A percentile compares a stretch with the other conserved stretches of the same genome.
Conservation (phyloP, 2,329 filamentous ascomycete species). For the Teratosphaeria nubilosa region DNA sequence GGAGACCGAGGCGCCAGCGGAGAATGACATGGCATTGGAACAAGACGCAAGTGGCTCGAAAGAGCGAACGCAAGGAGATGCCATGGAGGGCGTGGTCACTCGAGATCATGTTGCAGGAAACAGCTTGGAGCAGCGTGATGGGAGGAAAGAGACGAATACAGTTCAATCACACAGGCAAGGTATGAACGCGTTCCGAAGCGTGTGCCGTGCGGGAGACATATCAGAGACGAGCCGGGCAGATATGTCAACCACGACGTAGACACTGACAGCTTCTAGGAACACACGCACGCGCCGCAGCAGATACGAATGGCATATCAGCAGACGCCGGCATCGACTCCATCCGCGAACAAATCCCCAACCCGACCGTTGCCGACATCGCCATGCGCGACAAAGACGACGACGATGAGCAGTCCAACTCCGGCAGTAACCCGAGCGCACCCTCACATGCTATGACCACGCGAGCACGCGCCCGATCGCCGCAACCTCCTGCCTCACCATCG, state of each 20-base stretch:
- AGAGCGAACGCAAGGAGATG: constrained; percentile 5
- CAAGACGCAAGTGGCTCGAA: not conserved
- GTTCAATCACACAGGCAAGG: not conserved
- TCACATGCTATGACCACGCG: constrained; percentile 47
- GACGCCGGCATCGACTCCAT: not conserved
- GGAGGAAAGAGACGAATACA: not conserved
- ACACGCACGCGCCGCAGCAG: constrained; percentile 1
- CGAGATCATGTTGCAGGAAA: constrained; percentile 1
- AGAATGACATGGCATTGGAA: not conserved
- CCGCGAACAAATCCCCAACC: constrained; percentile 7
- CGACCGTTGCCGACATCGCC: constrained; percentile 9
- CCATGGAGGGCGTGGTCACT: constrained; percentile 19
- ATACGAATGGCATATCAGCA: not conserved
- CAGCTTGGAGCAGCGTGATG: not conserved
- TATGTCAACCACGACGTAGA: no score
- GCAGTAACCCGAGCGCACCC: constrained; percentile 34
- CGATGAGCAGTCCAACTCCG: constrained; percentile 29
- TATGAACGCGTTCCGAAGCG: constrained; percentile 1
- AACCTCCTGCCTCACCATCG: constrained; percentile 30
- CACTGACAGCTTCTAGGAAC: not conserved
- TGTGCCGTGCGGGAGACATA: not conserved
- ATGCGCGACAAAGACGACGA: constrained; percentile 10
- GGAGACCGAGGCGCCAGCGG: constrained; percentile 3
- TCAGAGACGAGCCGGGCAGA: no score
- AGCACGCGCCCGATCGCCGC: constrained; percentile 34